A percentile compares a stretch with the other conserved stretches of the same genome.
Conservation (phyloP, 2,329 filamentous ascomycete genomes). For the Neopestalotiopsis sp. region DNA sequence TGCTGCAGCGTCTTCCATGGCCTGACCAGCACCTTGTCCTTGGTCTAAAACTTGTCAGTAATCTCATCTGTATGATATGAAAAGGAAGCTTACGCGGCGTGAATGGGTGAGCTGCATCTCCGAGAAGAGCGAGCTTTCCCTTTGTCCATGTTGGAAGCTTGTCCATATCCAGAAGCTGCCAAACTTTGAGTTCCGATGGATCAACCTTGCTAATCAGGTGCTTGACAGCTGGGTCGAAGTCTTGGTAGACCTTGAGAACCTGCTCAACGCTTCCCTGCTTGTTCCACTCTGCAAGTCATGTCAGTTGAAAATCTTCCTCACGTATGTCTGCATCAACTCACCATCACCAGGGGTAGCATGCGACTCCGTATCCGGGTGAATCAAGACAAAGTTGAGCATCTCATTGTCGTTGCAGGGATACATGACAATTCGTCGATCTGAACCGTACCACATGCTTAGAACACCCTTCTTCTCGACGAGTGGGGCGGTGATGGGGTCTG, state of each 20-base stretch:
- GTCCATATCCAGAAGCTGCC: constrained; percentile 68
- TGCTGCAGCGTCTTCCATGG: constrained; percentile 70
- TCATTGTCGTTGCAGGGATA: constrained; percentile 52
- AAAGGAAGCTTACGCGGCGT: constrained; percentile 53
- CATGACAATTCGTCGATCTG: constrained; percentile 49
- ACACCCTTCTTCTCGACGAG: constrained; percentile 35
- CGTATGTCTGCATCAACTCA: constrained; percentile 23
- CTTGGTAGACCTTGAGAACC: constrained; percentile 43
- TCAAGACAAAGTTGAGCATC: constrained; percentile 54
- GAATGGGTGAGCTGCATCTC: constrained; percentile 64
- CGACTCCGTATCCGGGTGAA: constrained; percentile 53
- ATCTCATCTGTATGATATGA: background rate
- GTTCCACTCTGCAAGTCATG: constrained; percentile 41
- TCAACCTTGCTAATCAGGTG: constrained; percentile 48
- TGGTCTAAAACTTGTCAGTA: constrained; percentile 26
- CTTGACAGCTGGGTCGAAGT: constrained; percentile 47
- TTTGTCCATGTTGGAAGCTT: constrained; percentile 42
- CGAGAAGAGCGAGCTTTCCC: constrained; percentile 28
- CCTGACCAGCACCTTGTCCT: constrained; percentile 53
- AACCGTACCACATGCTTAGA: constrained; percentile 45
- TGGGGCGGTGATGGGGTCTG: constrained; percentile 39
- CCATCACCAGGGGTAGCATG: constrained; percentile 36
- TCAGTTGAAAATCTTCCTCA: constrained; percentile 20
- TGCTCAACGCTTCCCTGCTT: constrained; percentile 39
- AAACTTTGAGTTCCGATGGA: constrained; percentile 55